These are phyloP conservation scores for Ephemerocybe angulata DNA, from an alignment of 768 basidiomycete genomes.

Conservation along the genomic window DNA sequence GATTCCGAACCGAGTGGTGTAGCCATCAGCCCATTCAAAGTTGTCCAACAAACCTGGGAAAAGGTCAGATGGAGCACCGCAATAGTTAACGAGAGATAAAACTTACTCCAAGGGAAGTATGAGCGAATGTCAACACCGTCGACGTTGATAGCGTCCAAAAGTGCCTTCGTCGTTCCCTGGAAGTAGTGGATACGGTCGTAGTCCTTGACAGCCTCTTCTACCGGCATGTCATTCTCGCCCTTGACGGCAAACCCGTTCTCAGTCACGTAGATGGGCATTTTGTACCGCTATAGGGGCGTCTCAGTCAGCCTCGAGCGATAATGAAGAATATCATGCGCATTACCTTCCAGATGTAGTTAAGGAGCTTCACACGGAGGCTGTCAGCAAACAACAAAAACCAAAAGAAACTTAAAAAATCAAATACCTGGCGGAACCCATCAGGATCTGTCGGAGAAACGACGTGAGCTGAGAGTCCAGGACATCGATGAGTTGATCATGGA, in stretches of 20 bases:
- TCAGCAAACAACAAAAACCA: conserved; percentile 2
- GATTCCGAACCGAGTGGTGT: conserved; percentile 63
- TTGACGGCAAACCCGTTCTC: conserved; percentile 75
- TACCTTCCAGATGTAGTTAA: conserved; percentile 71
- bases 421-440: conserved; percentile 61
- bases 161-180: conserved; percentile 49
- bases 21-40: conserved; percentile 77
- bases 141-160: conserved; percentile 55
- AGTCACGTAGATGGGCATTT: too few relatives aligned
- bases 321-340: conserved; percentile 11
- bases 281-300: conserved; percentile 39
- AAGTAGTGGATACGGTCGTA: conserved; percentile 67
- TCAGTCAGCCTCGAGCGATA: too few relatives aligned
- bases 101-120: conserved; percentile 69
- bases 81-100: neutral
- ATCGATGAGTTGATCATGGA: conserved; percentile 2
- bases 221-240: conserved; percentile 50
- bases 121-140: conserved; percentile 60
- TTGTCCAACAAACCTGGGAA: conserved; percentile 61
- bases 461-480: neutral
- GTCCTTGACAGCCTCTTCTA: conserved; percentile 54
- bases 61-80: conserved; percentile 2
- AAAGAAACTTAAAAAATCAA: conserved; percentile 15
- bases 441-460: conserved; percentile 42
- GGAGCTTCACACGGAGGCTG: conserved; percentile 33